Evolutionary conservation across 2,329 filamentous ascomycete species (phyloP).

Genomic region (Alternaria brassicae): DNA sequence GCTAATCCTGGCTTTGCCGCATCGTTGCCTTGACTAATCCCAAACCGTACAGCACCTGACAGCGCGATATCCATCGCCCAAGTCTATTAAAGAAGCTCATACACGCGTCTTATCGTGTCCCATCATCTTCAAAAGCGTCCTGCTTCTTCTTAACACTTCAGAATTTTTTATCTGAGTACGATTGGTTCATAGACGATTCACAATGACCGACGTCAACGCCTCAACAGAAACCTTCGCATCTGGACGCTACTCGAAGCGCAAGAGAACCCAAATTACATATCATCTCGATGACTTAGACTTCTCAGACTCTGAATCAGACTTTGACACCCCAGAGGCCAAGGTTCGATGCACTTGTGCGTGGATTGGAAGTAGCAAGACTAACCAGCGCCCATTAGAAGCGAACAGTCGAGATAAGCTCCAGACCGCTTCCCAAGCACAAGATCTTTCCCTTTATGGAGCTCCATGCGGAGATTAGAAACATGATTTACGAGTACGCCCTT

Average conservation of each 20-base stretch:
- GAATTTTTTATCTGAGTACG: background rate
- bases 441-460: constrained; percentile 47
- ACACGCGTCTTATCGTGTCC: constrained; percentile 36
- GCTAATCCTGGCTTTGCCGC: constrained; percentile 31
- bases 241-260: constrained; percentile 44
- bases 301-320: constrained; percentile 28
- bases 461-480: constrained; percentile 45
- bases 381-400: constrained; percentile 27
- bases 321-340: constrained; percentile 32
- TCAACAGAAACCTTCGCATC: constrained; percentile 22
- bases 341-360: constrained; percentile 22
- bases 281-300: constrained; percentile 33
- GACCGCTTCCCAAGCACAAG: constrained; percentile 38
- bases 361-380: background rate
- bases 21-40: constrained; percentile 46
- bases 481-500: constrained; percentile 43
- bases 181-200: background rate
- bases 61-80: constrained; percentile 10
- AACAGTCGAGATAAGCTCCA: constrained; percentile 20
- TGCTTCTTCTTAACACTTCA: background rate
- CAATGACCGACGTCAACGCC: constrained; percentile 26
- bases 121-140: constrained; percentile 18
- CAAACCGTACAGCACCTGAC: constrained; percentile 24
- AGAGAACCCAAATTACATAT: constrained; percentile 43
- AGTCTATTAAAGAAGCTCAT: constrained; percentile 28